Conservation (phyloP, 148 eudicot genomes). For the Rhododendron ferrugineum region DNA sequence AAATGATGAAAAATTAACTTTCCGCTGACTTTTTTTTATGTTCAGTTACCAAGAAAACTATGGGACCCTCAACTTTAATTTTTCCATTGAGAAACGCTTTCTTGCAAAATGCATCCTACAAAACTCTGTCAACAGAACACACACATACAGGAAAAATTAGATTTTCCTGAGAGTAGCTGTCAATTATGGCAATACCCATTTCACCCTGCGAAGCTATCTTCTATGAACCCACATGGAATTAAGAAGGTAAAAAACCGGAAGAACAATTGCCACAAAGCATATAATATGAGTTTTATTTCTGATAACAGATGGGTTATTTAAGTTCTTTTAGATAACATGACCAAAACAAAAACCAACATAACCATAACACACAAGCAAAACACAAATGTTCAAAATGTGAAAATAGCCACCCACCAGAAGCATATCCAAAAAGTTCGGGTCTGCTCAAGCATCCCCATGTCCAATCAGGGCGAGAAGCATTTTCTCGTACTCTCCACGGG, state of each 20-base stretch:
- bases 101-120: no score
- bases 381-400: not conserved
- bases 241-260: not conserved
- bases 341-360: not conserved
- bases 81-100: no score
- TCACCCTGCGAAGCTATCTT: not conserved
- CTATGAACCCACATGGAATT: not conserved
- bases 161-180: no score
- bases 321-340: not conserved
- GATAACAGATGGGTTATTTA: not conserved
- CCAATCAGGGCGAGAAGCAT: constrained; percentile 17
- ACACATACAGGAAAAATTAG: no score
- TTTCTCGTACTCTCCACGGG: constrained; percentile 17
- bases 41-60: no score
- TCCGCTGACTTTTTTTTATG: no score
- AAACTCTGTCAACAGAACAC: no score
- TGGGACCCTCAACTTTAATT: no score
- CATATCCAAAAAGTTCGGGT: not conserved
- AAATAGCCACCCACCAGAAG: not conserved
- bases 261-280: not conserved
- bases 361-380: not conserved
- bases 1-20: no score
- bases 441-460: constrained; percentile 9
- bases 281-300: not conserved
- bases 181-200: no score